Percentiles rank a stretch among this genome's conserved stretches.
Conservation (phyloP, 2,329 filamentous ascomycete species). For the Diaporthe vexans region DNA sequence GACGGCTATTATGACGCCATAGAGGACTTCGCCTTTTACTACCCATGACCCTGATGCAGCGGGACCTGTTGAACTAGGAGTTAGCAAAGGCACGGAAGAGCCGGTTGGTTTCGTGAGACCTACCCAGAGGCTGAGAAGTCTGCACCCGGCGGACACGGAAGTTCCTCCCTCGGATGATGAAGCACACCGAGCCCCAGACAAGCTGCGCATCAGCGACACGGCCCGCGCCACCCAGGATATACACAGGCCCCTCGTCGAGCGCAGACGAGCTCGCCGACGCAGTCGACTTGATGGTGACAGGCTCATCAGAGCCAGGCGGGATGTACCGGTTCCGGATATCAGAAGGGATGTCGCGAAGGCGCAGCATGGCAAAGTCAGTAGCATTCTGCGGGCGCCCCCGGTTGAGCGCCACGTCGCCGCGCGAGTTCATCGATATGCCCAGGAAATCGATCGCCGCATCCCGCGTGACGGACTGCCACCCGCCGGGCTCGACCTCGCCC, state of each 20-base stretch:
- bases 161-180: constrained; percentile 34
- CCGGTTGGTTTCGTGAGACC: background rate
- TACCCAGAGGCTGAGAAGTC: constrained; percentile 22
- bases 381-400: constrained; percentile 30
- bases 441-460: constrained; percentile 38
- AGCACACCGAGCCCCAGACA: constrained; percentile 35
- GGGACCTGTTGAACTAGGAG: background rate
- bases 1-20: constrained; percentile 36
- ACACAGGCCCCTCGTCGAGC: constrained; percentile 32
- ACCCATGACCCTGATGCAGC: constrained; percentile 37
- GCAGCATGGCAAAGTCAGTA: constrained; percentile 37
- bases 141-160: constrained; percentile 37
- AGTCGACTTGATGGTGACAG: constrained; percentile 28
- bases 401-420: constrained; percentile 36
- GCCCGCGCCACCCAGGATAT: constrained; percentile 19
- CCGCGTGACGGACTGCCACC: constrained; percentile 31
- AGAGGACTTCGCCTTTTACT: constrained; percentile 35
- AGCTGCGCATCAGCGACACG: constrained; percentile 32
- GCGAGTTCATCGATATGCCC: constrained; percentile 37
- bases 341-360: constrained; percentile 25
- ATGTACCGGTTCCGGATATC: constrained; percentile 29
- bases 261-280: constrained; percentile 30
- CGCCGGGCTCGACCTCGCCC: constrained; percentile 13
- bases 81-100: background rate
- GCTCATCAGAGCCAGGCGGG: constrained; percentile 1